phyloP scores from a whole-genome alignment of 331 rosid species.

The Malus hybrid region DNA sequence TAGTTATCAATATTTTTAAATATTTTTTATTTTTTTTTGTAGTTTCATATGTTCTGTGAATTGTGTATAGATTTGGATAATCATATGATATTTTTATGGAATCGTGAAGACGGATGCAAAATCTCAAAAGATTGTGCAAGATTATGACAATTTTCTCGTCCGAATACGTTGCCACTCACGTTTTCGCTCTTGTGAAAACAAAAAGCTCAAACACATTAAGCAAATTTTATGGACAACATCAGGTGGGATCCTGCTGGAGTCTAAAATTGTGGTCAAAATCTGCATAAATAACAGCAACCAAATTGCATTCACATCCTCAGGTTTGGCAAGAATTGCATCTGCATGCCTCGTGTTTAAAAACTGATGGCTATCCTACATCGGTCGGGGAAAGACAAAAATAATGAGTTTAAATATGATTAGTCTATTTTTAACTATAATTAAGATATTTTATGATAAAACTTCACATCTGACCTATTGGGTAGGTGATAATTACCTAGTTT shows the following conservation, averaged over 20 bases:
- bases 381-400: no score
- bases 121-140: not conserved
- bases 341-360: no score
- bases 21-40: not conserved
- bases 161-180: not conserved
- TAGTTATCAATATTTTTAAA: not conserved
- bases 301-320: not conserved
- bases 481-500: no score
- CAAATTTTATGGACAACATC: not conserved
- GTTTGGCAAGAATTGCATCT: no score
- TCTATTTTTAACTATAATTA: fast-evolving
- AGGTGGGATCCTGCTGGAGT: not conserved
- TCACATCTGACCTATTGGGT: fast-evolving
- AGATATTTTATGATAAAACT: fast-evolving
- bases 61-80: not conserved
- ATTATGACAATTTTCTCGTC: not conserved
- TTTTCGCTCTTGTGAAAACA: not conserved
- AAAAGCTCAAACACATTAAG: not conserved
- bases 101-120: not conserved
- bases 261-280: not conserved
- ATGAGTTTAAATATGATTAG: no score
- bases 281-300: not conserved
- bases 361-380: no score
- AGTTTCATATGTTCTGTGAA: not conserved
- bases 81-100: not conserved